A percentile compares a stretch with the other conserved stretches of the same genome.
phyloP scores from a whole-genome alignment of 257 asterid genomes.

The Galeopsis tetrahit region DNA sequence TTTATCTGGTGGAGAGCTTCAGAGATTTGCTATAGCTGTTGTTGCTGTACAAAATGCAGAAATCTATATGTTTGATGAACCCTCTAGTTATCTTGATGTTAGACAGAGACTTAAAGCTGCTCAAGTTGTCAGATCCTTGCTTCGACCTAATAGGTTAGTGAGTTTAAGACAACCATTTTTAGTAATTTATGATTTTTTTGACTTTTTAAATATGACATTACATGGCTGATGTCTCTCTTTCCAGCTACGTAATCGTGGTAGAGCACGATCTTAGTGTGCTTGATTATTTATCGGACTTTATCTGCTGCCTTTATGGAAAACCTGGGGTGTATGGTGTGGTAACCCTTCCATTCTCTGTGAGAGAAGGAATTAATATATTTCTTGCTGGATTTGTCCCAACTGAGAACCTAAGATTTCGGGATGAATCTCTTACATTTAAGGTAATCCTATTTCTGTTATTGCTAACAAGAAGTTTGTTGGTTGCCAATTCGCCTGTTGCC shows the following conservation, averaged over 20 bases:
- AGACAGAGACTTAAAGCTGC: slow-evolving; percentile 99
- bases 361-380: slow-evolving; percentile 97
- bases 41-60: slow-evolving; percentile 94
- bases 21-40: slow-evolving; percentile 97
- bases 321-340: slow-evolving; percentile 99
- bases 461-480: slow-evolving; percentile 1
- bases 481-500: slow-evolving; percentile 5
- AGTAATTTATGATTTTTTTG: background rate
- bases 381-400: slow-evolving; percentile 97
- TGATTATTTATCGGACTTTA: slow-evolving; percentile 94
- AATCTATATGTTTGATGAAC: slow-evolving; percentile 99
- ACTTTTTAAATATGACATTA: slow-evolving; percentile 14
- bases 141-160: slow-evolving; percentile 78
- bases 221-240: slow-evolving; percentile 29
- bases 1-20: slow-evolving; percentile 99
- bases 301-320: slow-evolving; percentile 95
- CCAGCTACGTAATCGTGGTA: slow-evolving; percentile 92
- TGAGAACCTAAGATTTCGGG: slow-evolving; percentile 89
- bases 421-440: slow-evolving; percentile 91
- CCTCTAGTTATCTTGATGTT: slow-evolving; percentile 99
- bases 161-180: slow-evolving; percentile 19
- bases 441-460: slow-evolving; percentile 41
- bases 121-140: slow-evolving; percentile 91
- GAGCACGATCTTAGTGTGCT: slow-evolving; percentile 98
- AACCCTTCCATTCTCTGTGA: slow-evolving; percentile 95